These are phyloP conservation scores for Penicillium taxi DNA, from an alignment of 495 filamentous ascomycete species.

Conservation along the genomic window DNA sequence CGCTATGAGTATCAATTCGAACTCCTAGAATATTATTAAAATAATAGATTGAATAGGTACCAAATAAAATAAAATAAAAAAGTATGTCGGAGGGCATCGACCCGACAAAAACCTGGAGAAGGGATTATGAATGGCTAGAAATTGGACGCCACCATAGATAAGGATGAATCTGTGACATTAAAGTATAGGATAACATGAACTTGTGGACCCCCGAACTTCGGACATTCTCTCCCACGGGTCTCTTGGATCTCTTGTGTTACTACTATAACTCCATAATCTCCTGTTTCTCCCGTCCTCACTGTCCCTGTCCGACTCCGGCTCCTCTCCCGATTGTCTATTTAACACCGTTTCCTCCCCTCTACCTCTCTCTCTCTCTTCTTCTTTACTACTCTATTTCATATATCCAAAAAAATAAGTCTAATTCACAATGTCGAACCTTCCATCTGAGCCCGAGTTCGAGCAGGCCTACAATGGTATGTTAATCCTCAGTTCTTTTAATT, in stretches of 20 bases:
- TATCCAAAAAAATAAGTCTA: conserved; percentile 8
- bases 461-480: conserved; percentile 90
- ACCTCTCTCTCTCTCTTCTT: conserved; percentile 8
- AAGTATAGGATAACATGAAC: conserved; percentile 30
- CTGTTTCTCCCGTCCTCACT: conserved; percentile 23
- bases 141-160: conserved; percentile 28
- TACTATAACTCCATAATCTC: conserved; percentile 9
- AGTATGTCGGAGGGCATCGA: conserved; percentile 23
- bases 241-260: conserved; percentile 6
- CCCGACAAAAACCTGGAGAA: conserved; percentile 9
- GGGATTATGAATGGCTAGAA: background rate
- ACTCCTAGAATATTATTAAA: too few species aligned
- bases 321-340: conserved; percentile 1
- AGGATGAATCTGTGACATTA: conserved; percentile 35
- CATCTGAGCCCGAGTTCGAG: conserved; percentile 93
- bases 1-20: too few species aligned
- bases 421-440: conserved; percentile 68
- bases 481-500: background rate
- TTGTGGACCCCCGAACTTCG: conserved; percentile 30
- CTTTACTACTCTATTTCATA: conserved; percentile 8
- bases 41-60: too few species aligned
- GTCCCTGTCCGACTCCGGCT: conserved; percentile 37
- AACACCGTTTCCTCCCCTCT: conserved; percentile 8
- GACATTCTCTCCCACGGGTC: conserved; percentile 20
- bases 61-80: too few species aligned